Percentiles rank a stretch among this genome's conserved stretches.
Evolutionary conservation across 495 filamentous ascomycete genomes (phyloP).

Genomic region (Penicillium samsonianum): DNA sequence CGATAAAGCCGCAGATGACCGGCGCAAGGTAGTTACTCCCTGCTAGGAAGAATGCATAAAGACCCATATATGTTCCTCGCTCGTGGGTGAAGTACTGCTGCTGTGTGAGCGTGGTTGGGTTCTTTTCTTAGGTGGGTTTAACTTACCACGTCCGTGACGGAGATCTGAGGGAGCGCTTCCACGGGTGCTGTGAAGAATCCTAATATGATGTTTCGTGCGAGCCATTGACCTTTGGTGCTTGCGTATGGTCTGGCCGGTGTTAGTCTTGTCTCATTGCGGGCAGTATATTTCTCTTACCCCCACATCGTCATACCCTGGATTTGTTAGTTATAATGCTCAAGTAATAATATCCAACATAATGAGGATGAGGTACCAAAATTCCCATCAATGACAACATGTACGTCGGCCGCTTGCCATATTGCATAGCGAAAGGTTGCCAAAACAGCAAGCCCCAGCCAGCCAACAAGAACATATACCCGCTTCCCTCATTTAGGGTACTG

Average conservation of each 20-base stretch:
- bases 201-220: conserved; percentile 59
- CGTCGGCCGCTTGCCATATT: conserved; percentile 66
- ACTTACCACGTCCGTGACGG: conserved; percentile 59
- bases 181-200: conserved; percentile 69
- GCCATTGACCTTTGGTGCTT: conserved; percentile 60
- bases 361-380: conserved; percentile 38
- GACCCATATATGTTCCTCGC: conserved; percentile 62
- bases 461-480: conserved; percentile 64
- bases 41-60: conserved; percentile 63
- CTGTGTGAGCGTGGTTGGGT: conserved; percentile 2
- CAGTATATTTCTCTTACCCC: conserved; percentile 37
- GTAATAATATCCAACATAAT: not conserved
- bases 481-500: conserved; percentile 58
- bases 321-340: not conserved
- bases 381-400: conserved; percentile 62
- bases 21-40: conserved; percentile 68
- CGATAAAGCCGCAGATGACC: conserved; percentile 67
- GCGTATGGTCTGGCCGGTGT: conserved; percentile 35
- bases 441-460: conserved; percentile 65
- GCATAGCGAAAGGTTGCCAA: conserved; percentile 68
- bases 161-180: conserved; percentile 62
- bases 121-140: not conserved
- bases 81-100: conserved; percentile 63
- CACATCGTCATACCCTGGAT: conserved; percentile 39
- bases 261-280: conserved; percentile 6